A percentile compares a stretch with the other conserved stretches of the same genome.
Evolutionary conservation across 2,329 filamentous ascomycete species (phyloP).

Genomic region (Pseudogymnoascus sp.): DNA sequence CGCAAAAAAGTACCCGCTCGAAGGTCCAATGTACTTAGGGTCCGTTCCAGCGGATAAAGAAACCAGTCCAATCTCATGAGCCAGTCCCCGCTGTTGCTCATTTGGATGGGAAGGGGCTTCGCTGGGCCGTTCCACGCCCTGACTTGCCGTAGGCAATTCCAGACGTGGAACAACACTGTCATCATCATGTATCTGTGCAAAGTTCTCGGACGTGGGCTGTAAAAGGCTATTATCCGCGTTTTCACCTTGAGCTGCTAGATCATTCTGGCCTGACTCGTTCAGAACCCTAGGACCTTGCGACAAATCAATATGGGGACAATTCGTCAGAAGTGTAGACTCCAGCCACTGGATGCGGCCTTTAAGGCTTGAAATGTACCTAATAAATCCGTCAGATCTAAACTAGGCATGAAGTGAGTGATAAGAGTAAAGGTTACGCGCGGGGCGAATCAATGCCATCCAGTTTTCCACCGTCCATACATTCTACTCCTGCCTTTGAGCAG

Average conservation of each 20-base stretch:
- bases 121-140: constrained; percentile 10
- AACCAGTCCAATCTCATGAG: constrained; percentile 45
- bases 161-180: not conserved
- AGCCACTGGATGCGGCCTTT: constrained; percentile 38
- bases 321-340: constrained; percentile 34
- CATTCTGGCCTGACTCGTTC: not conserved
- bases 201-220: not conserved
- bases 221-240: not conserved
- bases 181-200: not conserved
- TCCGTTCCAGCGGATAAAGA: constrained; percentile 40
- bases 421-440: constrained; percentile 29
- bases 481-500: constrained; percentile 34
- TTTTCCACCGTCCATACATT: constrained; percentile 38
- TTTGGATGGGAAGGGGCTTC: constrained; percentile 10
- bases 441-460: constrained; percentile 32
- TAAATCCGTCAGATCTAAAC: constrained; percentile 3
- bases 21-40: constrained; percentile 45
- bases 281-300: constrained; percentile 15
- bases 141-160: not conserved
- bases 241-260: not conserved
- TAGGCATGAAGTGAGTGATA: not conserved
- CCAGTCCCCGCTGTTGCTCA: constrained; percentile 19
- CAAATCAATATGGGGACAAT: constrained; percentile 36
- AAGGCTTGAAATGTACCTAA: constrained; percentile 31
- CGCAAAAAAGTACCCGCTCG: constrained; percentile 45